Conservation (phyloP, 2,329 filamentous ascomycete genomes). For the Cladophialophora exuberans region DNA sequence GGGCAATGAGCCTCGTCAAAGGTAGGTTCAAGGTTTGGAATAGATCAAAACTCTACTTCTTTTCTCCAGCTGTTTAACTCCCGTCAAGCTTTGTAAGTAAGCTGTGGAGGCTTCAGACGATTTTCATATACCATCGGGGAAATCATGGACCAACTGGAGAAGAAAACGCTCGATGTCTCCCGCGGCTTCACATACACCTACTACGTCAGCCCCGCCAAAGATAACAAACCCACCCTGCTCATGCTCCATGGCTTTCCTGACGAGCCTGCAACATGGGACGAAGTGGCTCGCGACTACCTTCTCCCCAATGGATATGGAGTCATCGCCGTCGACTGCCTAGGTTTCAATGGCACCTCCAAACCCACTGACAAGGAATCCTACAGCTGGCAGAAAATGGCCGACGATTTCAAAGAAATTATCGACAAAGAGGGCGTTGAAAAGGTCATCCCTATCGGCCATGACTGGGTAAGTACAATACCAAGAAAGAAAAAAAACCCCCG, state of each 20-base stretch:
- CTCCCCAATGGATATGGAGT: slow-evolving; percentile 45
- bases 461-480: slow-evolving; percentile 38
- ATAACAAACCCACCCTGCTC: slow-evolving; percentile 39
- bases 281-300: slow-evolving; percentile 45
- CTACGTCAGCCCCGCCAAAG: slow-evolving; percentile 38
- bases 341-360: slow-evolving; percentile 46
- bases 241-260: slow-evolving; percentile 57
- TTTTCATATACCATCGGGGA: neutral
- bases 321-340: slow-evolving; percentile 45
- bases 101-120: no score
- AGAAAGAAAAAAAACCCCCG: neutral
- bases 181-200: slow-evolving; percentile 44
- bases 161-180: slow-evolving; percentile 20
- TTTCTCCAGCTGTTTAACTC: no score
- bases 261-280: slow-evolving; percentile 47
- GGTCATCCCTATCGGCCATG: slow-evolving; percentile 52
- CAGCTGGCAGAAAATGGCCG: slow-evolving; percentile 39
- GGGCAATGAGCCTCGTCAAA: no score
- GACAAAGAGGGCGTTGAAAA: slow-evolving; percentile 41
- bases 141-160: slow-evolving; percentile 18
- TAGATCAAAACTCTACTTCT: neutral
- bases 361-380: slow-evolving; percentile 45
- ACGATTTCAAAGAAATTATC: slow-evolving; percentile 47
- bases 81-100: no score
- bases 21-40: no score